These are phyloP conservation scores for Umbilicus rupestris DNA, from an alignment of 164 flowering plant genomes.

Conservation along the genomic window DNA sequence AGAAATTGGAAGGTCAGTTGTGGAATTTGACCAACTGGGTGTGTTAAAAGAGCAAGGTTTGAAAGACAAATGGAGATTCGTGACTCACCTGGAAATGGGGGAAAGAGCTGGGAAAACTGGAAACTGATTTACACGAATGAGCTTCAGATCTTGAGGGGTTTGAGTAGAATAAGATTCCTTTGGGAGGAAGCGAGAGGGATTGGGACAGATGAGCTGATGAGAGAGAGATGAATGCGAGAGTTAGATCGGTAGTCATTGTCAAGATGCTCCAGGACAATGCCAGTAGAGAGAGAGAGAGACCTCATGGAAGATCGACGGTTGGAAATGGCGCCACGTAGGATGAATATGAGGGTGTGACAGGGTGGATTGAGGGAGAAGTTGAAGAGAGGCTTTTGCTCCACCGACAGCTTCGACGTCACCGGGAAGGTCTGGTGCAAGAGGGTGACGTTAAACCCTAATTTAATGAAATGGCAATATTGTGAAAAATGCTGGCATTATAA, in stretches of 20 bases:
- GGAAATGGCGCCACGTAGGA: neutral
- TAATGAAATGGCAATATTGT: too few relatives aligned
- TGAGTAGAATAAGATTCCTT: constrained; percentile 1
- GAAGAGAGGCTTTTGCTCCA: neutral
- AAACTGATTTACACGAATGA: neutral
- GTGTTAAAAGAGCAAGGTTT: neutral
- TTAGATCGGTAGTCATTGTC: neutral
- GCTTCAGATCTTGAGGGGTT: neutral
- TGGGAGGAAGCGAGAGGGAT: neutral
- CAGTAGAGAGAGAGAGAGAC: neutral
- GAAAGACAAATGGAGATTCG: neutral
- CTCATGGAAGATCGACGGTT: neutral
- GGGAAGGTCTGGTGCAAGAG: neutral
- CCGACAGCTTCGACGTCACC: neutral
- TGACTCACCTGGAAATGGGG: neutral
- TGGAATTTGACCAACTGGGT: neutral
- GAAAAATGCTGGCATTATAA: too few relatives aligned
- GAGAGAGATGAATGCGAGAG: neutral
- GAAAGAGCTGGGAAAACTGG: neutral
- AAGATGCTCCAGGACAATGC: neutral
- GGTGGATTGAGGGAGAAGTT: neutral
- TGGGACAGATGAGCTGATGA: neutral
- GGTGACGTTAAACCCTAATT: too few relatives aligned
- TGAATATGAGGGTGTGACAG: neutral
- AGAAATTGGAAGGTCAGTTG: neutral